Evolutionary conservation across 2,329 filamentous ascomycete species (phyloP), one percentile per base, ranked within the genome.

Genomic region (Fusarium redolens): DNA sequence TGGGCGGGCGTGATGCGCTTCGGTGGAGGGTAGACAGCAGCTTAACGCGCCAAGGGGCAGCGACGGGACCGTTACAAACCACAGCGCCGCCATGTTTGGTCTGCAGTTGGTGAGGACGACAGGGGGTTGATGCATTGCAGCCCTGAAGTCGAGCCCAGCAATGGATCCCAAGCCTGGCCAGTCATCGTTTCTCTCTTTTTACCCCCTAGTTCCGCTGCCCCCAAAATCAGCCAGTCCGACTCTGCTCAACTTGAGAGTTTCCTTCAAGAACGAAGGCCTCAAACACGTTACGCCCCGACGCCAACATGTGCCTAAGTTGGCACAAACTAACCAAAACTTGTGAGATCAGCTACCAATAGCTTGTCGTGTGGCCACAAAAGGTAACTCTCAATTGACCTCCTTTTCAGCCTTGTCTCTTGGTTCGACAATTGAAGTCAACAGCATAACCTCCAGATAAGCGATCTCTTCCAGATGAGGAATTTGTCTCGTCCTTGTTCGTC

Each of bases 41-140:
- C 70, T 72, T 71, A 67, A 72, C 70, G 65, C 70, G 70, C 69
- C 61, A 71, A 73, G 54, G 71, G 71, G 62, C 45, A 71, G 61
- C 60, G 61, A 66, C 71, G 66, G 71, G 57, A 62, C 71, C 66
- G 71, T 73, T 73, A 56, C 58, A 73, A 73, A 73, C 70, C 58
- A 73, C 57, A 67, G 43, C 70, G 65, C 61, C 69, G 69, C 48
- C 48, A 56, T 51, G 58, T 38, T 45, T 43, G 48, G 57, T 61
- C 60, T 43, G 17, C n/a, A 68, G 52, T 40, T 52, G 52, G 54
- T 55, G 56, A 58, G 47, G 51, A 61, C 65, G 51, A 73, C 50
- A 54, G 22, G 70, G 70, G 61, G 65, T 66, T 47, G 48, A 70
- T 73, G 70, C 71, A 73, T 71, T 63, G 62, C 66, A 73, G 70